A percentile compares a stretch with the other conserved stretches of the same genome.
These are phyloP conservation scores for Lunularia cruciata DNA, from an alignment of 225 moss, liverwort and hornwort genomes.

Conservation along the genomic window DNA sequence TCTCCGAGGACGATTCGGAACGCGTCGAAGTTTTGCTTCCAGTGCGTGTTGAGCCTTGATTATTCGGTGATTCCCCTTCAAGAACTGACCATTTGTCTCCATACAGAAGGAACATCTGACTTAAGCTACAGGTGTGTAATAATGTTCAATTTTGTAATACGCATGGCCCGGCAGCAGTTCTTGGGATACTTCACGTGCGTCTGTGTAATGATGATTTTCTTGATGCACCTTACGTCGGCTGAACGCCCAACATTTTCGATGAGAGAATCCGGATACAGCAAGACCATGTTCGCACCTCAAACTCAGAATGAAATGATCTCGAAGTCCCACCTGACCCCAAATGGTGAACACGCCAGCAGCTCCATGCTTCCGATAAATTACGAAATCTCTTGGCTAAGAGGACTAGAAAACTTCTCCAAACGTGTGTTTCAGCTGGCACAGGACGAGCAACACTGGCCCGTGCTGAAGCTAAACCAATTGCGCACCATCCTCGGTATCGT, in stretches of 20 bases:
- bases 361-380: neutral
- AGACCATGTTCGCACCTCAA: neutral
- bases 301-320: no score
- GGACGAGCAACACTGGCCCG: conserved; percentile 24
- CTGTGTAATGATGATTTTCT: neutral
- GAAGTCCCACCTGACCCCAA: neutral
- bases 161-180: neutral
- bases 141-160: neutral
- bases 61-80: no score
- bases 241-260: neutral
- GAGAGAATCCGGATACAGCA: neutral
- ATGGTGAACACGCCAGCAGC: neutral
- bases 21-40: no score
- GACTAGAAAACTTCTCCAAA: conserved; percentile 8
- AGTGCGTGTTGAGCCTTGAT: no score
- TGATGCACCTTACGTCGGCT: conserved; percentile 1
- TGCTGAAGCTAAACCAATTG: conserved; percentile 25
- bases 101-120: no score
- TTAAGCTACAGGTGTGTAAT: no score
- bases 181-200: neutral
- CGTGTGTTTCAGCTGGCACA: conserved; percentile 2
- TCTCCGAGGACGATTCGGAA: no score
- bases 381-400: neutral
- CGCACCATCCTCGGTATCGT: conserved; percentile 23
- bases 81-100: no score